These are phyloP conservation scores for Tricholoma hemisulphureum DNA, from an alignment of 768 basidiomycete genomes.

Conservation along the genomic window DNA sequence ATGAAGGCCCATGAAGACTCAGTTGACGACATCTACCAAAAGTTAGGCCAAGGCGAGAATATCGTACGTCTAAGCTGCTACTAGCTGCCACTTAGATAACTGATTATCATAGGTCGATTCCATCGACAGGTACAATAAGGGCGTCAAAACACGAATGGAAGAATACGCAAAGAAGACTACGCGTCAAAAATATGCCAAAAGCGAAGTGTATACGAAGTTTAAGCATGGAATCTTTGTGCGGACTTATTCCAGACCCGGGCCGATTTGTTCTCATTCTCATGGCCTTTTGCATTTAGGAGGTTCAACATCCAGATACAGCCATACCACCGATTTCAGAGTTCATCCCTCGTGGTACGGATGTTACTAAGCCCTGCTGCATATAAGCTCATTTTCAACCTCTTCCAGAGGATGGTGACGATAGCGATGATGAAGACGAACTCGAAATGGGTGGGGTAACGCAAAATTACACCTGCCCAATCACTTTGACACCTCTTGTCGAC, in stretches of 20 bases:
- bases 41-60: conserved; percentile 51
- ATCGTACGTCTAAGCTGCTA: conserved; percentile 47
- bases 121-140: conserved; percentile 48
- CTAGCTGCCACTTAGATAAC: conserved; percentile 1
- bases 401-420: conserved; percentile 78
- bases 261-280: not conserved
- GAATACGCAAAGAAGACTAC: conserved; percentile 60
- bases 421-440: conserved; percentile 85
- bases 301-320: conserved; percentile 56
- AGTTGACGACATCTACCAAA: conserved; percentile 56
- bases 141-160: conserved; percentile 40
- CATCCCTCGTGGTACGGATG: conserved; percentile 59
- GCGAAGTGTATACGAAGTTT: conserved; percentile 58
- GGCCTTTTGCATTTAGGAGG: conserved; percentile 48
- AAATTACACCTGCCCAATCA: conserved; percentile 82
- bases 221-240: conserved; percentile 64
- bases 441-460: conserved; percentile 85
- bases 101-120: conserved; percentile 45
- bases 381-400: not conserved
- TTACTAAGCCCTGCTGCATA: not conserved
- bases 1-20: conserved; percentile 55
- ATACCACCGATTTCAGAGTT: conserved; percentile 80
- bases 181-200: conserved; percentile 76
- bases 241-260: not conserved
- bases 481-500: conserved; percentile 60